phyloP scores from a whole-genome alignment of 2,329 filamentous ascomycete genomes.

The Xylaria sp. region DNA sequence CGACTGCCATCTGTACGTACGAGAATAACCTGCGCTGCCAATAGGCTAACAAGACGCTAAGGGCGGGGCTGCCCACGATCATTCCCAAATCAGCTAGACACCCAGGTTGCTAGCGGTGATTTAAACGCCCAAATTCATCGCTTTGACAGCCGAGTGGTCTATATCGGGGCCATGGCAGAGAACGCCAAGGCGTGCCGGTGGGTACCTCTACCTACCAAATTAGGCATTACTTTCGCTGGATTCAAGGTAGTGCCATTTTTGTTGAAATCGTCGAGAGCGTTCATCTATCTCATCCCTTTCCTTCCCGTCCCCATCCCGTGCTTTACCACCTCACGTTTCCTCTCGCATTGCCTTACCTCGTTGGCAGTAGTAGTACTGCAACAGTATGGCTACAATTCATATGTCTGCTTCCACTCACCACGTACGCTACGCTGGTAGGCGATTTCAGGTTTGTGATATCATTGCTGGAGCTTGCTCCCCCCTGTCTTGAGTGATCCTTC shows the following conservation, averaged over 20 bases:
- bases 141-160: slow-evolving; percentile 37
- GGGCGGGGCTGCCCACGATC: slow-evolving; percentile 15
- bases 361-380: not conserved
- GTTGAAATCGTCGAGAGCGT: not conserved
- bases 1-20: not conserved
- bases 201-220: not conserved
- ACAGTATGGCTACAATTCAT: not conserved
- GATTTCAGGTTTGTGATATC: not conserved
- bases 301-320: not conserved
- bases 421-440: not conserved
- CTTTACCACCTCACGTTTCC: not conserved
- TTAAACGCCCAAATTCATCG: slow-evolving; percentile 33
- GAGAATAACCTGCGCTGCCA: slow-evolving; percentile 9
- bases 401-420: slow-evolving; percentile 1
- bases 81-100: slow-evolving; percentile 22
- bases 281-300: not conserved
- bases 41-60: slow-evolving; percentile 21
- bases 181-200: slow-evolving; percentile 23
- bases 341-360: not conserved
- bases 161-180: slow-evolving; percentile 8
- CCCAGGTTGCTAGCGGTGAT: not conserved
- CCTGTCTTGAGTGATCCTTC: slow-evolving; percentile 12
- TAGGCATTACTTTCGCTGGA: not conserved
- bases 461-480: not conserved
- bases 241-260: too few relatives aligned